Conservation (phyloP, 306 rosid genomes). For the Malus domestica region DNA sequence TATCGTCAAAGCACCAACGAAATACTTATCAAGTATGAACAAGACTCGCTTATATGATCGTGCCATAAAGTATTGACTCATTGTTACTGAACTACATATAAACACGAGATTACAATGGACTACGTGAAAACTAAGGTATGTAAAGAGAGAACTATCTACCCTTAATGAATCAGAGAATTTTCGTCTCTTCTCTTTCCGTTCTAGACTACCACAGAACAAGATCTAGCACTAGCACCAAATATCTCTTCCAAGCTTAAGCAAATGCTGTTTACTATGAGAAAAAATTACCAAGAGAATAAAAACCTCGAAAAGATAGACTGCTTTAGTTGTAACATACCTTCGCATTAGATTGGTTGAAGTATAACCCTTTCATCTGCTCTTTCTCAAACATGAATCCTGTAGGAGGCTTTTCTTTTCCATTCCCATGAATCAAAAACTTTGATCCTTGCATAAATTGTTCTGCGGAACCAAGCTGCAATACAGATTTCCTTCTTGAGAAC, state of each 20-base stretch:
- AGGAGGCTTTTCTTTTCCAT: slow-evolving; percentile 79
- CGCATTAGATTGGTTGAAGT: slow-evolving; percentile 78
- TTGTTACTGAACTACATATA: background rate
- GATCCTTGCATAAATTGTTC: slow-evolving; percentile 83
- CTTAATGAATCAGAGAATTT: background rate
- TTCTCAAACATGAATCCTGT: slow-evolving; percentile 99
- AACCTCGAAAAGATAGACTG: background rate
- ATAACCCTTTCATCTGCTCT: slow-evolving; percentile 92
- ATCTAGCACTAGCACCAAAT: background rate
- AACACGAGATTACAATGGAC: background rate
- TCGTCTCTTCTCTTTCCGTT: background rate
- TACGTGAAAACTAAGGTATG: background rate
- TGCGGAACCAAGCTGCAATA: slow-evolving; percentile 77
- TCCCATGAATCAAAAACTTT: slow-evolving; percentile 73
- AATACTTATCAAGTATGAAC: background rate
- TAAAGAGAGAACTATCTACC: background rate
- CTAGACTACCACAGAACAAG: background rate
- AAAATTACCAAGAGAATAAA: background rate
- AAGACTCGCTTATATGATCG: background rate
- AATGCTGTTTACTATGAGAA: background rate
- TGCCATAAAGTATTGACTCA: background rate
- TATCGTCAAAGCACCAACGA: background rate
- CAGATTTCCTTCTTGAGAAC: slow-evolving; percentile 16
- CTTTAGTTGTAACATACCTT: slow-evolving; percentile 48
- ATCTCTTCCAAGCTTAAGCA: background rate